Percentiles rank a stretch among this genome's conserved stretches.
phyloP scores from a whole-genome alignment of 2,329 filamentous ascomycete genomes.

The Alternaria panax region DNA sequence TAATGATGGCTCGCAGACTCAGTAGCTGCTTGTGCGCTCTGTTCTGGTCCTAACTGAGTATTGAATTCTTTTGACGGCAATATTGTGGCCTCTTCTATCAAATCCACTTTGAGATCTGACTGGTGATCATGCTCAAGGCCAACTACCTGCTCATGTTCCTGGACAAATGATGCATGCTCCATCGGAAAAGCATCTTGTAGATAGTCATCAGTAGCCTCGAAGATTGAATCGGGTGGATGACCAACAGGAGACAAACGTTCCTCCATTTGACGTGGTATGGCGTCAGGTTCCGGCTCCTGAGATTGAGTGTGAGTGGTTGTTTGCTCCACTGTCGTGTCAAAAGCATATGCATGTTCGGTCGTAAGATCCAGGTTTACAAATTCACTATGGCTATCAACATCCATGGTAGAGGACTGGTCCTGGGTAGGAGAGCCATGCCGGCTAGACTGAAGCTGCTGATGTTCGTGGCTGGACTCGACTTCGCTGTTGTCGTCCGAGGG shows the following conservation, averaged over 20 bases:
- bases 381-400: conserved; percentile 16
- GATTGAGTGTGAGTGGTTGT: conserved; percentile 8
- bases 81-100: conserved; percentile 34
- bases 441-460: not conserved
- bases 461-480: not conserved
- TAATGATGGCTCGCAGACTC: conserved; percentile 18
- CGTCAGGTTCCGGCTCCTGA: conserved; percentile 7
- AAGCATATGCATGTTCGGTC: conserved; percentile 4
- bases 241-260: not conserved
- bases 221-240: conserved; percentile 8
- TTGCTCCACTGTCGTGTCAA: conserved; percentile 1
- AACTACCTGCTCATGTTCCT: conserved; percentile 7
- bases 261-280: not conserved
- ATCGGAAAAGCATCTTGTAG: conserved; percentile 13
- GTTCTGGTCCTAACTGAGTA: not conserved
- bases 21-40: not conserved
- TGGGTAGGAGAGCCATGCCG: not conserved
- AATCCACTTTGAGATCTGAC: conserved; percentile 41
- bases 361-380: conserved; percentile 17
- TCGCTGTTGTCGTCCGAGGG: conserved; percentile 17
- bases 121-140: conserved; percentile 11
- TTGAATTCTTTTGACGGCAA: conserved; percentile 15
- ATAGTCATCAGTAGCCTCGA: conserved; percentile 13
- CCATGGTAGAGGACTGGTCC: conserved; percentile 1
- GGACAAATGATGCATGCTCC: conserved; percentile 1